Evolutionary conservation across 2,329 filamentous ascomycete species (phyloP).

Genomic region (Cordyceps javanica): DNA sequence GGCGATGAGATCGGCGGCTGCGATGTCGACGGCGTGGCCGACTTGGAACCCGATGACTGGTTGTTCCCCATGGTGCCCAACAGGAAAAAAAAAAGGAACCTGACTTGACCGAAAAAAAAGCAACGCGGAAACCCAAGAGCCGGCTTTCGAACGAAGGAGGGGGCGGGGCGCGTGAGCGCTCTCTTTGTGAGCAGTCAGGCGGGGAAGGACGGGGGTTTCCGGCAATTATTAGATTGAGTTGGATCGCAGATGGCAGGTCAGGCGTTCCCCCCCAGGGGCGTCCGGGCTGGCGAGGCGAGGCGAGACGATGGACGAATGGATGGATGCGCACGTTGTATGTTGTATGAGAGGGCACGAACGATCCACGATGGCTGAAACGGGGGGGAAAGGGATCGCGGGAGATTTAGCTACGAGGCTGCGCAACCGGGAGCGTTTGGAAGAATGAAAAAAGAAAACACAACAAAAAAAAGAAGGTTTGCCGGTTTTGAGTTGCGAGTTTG

Average conservation of each 20-base stretch:
- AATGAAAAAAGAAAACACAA: too few species aligned
- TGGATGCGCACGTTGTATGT: background rate
- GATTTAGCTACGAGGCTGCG: background rate
- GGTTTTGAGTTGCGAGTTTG: background rate
- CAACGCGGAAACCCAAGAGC: background rate
- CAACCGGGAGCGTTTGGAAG: background rate
- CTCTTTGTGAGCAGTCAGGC: background rate
- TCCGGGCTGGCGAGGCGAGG: too few species aligned
- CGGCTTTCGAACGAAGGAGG: background rate
- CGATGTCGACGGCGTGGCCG: constrained; percentile 23
- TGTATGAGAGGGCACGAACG: background rate
- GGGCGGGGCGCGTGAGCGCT: background rate
- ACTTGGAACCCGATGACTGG: constrained; percentile 32
- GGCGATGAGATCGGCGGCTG: constrained; percentile 11
- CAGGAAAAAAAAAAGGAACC: background rate
- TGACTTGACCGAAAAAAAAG: background rate
- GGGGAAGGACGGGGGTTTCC: constrained; percentile 4
- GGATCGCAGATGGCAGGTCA: background rate
- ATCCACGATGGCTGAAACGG: background rate
- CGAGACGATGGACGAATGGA: background rate
- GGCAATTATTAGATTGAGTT: background rate
- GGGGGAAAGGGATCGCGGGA: background rate
- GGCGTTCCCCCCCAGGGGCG: too few species aligned
- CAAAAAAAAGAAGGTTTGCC: too few species aligned
- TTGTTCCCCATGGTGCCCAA: constrained; percentile 30